phyloP scores from a whole-genome alignment of 176 grass and related monocot genomes.

The Aechmea fasciata region DNA sequence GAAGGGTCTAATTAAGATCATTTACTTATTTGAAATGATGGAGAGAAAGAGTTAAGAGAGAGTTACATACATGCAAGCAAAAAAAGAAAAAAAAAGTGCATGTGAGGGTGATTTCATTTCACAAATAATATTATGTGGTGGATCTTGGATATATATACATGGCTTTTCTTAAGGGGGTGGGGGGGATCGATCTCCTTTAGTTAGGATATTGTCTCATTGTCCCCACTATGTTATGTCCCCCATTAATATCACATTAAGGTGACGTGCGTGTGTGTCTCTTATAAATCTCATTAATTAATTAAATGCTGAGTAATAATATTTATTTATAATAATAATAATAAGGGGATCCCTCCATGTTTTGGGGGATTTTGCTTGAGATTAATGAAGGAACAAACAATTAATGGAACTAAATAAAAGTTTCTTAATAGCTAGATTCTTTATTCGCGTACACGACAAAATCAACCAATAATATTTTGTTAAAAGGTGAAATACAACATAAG shows the following conservation, averaged over 20 bases:
- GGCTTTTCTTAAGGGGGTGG: neutral
- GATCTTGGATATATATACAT: neutral
- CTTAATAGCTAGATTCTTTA: too few relatives aligned
- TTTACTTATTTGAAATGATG: neutral
- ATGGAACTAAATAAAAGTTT: neutral
- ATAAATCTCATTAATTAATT: neutral
- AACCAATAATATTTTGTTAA: too few relatives aligned
- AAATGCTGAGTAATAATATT: neutral
- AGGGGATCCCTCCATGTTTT: neutral
- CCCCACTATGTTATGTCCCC: constrained; percentile 1
- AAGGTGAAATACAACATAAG: too few relatives aligned
- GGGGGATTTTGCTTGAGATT: neutral
- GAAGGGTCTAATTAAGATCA: neutral
- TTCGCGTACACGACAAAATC: too few relatives aligned
- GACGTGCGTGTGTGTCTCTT: neutral
- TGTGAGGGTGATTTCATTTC: neutral
- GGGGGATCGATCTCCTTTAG: neutral
- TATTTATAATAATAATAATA: neutral
- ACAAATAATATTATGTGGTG: neutral
- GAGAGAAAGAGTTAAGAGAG: neutral
- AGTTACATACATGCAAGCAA: neutral
- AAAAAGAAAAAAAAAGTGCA: neutral
- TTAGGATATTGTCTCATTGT: neutral
- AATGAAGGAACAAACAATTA: neutral
- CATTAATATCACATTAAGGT: neutral